These are phyloP conservation scores for Trichosporon sp. DNA, from an alignment of 1,284 basidiomycete genomes.

Conservation along the genomic window DNA sequence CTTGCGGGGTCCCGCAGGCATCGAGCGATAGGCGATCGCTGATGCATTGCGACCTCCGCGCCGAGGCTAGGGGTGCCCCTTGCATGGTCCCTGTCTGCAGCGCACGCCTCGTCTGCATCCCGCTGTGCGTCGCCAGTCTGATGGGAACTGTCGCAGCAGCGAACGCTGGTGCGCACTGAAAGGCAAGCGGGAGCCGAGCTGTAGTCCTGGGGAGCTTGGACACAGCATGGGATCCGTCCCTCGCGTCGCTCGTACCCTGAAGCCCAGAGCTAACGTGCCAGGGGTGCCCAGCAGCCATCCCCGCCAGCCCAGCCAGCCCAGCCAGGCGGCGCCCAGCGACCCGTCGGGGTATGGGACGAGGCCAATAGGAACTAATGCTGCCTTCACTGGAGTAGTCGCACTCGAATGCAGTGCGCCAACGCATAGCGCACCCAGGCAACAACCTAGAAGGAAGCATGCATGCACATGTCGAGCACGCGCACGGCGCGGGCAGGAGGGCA, in stretches of 20 bases:
- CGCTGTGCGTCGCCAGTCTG: not conserved
- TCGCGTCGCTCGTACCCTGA: not conserved
- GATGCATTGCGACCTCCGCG: not conserved
- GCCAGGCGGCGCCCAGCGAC: not conserved
- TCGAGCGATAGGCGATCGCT: not conserved
- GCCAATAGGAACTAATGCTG: not conserved
- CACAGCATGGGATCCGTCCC: constrained; percentile 4
- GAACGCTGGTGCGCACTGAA: not conserved
- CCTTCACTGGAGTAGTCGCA: not conserved
- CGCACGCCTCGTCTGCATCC: not conserved
- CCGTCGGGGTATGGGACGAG: not conserved
- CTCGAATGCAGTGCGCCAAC: not conserved
- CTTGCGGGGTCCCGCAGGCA: not conserved
- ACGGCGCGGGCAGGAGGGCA: not conserved
- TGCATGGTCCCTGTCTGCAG: not conserved
- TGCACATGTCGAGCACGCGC: not conserved
- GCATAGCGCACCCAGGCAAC: not conserved
- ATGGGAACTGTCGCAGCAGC: not conserved
- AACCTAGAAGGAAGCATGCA: not conserved
- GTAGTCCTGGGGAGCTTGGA: not conserved
- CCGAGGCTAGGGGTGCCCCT: not conserved
- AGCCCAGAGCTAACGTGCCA: not conserved
- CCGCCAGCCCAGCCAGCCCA: not conserved
- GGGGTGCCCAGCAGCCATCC: not conserved
- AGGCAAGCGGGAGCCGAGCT: not conserved